A percentile compares a stretch with the other conserved stretches of the same genome.
Evolutionary conservation across 2,329 filamentous ascomycete genomes (phyloP).

Genomic region (Rosellinia necatrix): DNA sequence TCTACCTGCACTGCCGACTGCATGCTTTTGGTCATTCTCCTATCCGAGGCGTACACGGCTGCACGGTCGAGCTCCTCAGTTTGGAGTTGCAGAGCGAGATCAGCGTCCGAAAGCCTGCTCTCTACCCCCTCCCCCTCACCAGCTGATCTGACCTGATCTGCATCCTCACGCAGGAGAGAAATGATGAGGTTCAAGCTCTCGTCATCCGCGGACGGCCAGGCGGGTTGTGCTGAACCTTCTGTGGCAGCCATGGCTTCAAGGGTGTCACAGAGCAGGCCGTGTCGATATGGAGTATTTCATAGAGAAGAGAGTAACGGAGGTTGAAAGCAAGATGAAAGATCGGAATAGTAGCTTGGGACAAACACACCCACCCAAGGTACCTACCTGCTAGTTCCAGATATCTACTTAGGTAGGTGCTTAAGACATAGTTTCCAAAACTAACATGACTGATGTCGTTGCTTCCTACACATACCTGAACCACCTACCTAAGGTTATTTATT

Average conservation of each 20-base stretch:
- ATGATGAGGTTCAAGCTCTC: conserved; percentile 17
- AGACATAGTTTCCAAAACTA: not conserved
- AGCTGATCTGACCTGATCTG: not conserved
- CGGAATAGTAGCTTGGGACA: not conserved
- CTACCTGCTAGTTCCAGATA: no score
- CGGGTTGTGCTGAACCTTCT: not conserved
- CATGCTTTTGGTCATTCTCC: conserved; percentile 33
- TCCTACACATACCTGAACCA: no score
- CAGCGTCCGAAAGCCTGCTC: conserved; percentile 23
- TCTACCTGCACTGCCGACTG: conserved; percentile 30
- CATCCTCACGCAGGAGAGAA: conserved; percentile 13
- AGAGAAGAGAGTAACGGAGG: no score
- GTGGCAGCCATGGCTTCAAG: not conserved
- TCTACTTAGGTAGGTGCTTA: no score
- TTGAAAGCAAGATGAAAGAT: no score
- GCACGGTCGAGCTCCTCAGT: conserved; percentile 27
- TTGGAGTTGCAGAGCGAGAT: conserved; percentile 30
- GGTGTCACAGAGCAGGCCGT: not conserved
- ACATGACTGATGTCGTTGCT: no score
- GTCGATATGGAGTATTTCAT: not conserved
- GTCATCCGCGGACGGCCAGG: conserved; percentile 15
- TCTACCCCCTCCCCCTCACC: conserved; percentile 32
- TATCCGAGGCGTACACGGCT: conserved; percentile 22
- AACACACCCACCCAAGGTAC: no score
- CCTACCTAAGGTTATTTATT: no score